Percentiles rank a stretch among this genome's conserved stretches.
Conservation (phyloP, 2,329 filamentous ascomycete genomes). For the Hymenoscyphus fructigenus region DNA sequence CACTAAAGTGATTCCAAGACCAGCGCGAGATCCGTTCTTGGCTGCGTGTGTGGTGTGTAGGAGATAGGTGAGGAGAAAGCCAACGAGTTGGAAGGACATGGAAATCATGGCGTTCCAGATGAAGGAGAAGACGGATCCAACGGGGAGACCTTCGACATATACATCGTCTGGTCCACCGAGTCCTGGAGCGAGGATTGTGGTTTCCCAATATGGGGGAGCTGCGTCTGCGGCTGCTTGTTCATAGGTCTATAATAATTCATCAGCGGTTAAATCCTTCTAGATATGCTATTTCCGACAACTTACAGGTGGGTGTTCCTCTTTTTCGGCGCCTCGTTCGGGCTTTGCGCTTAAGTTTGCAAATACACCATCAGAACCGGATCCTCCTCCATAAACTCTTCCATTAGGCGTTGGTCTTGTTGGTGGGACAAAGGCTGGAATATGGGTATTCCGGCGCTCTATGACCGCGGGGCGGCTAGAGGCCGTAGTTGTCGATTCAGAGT, state of each 20-base stretch:
- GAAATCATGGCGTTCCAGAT: slow-evolving; percentile 95
- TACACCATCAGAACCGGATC: slow-evolving; percentile 85
- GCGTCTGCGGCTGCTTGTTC: slow-evolving; percentile 97
- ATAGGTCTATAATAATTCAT: slow-evolving; percentile 66
- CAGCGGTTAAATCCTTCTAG: slow-evolving; percentile 8
- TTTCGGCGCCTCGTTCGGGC: slow-evolving; percentile 73
- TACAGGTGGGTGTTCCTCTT: slow-evolving; percentile 92
- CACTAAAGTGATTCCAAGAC: slow-evolving; percentile 90
- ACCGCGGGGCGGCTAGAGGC: slow-evolving; percentile 23
- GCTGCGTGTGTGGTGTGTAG: slow-evolving; percentile 97
- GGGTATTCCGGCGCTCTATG: slow-evolving; percentile 30
- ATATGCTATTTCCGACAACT: slow-evolving; percentile 40
- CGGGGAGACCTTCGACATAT: slow-evolving; percentile 93
- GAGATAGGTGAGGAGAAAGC: slow-evolving; percentile 96
- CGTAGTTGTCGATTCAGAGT: slow-evolving; percentile 33
- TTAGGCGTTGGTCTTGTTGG: slow-evolving; percentile 23
- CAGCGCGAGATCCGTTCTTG: slow-evolving; percentile 94
- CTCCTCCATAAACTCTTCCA: slow-evolving; percentile 64
- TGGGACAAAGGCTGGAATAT: slow-evolving; percentile 32
- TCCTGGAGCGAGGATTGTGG: slow-evolving; percentile 91
- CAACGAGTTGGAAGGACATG: slow-evolving; percentile 94
- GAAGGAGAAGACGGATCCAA: slow-evolving; percentile 83
- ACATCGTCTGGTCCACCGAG: slow-evolving; percentile 90
- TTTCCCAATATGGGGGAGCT: slow-evolving; percentile 98
- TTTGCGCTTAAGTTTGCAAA: slow-evolving; percentile 95